phyloP scores from a whole-genome alignment of 805 yeast genomes.

The Yarrowia sp. region DNA sequence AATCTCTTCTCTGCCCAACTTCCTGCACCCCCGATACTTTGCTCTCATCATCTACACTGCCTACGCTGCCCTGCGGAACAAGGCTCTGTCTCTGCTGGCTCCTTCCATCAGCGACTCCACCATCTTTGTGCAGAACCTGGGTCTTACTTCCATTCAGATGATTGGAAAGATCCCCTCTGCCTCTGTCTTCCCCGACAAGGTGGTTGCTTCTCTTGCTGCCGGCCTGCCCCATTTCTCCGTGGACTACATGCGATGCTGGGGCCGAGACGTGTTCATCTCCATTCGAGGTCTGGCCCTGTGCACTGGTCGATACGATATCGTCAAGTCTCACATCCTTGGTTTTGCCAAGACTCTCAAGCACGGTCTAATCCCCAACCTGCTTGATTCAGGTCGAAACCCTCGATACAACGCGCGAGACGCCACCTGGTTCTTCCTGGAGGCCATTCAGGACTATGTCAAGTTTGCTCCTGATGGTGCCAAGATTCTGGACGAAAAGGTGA shows the following conservation, averaged over 20 bases:
- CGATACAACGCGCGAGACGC: constrained; percentile 97
- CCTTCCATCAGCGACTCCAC: constrained; percentile 65
- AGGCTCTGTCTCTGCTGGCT: constrained; percentile 66
- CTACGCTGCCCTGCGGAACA: constrained; percentile 78
- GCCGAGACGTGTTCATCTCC: constrained; percentile 92
- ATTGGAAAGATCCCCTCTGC: constrained; percentile 75
- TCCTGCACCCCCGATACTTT: constrained; percentile 85
- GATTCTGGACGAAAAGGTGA: constrained; percentile 73
- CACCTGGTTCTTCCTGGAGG: constrained; percentile 90
- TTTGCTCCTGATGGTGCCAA: constrained; percentile 71
- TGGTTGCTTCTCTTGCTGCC: constrained; percentile 84
- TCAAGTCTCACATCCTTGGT: constrained; percentile 78
- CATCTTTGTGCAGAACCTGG: constrained; percentile 77
- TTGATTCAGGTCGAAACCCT: constrained; percentile 93
- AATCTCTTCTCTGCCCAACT: constrained; percentile 73
- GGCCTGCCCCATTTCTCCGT: constrained; percentile 94
- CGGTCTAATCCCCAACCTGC: constrained; percentile 90
- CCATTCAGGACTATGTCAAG: constrained; percentile 80
- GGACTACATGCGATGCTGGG: constrained; percentile 98
- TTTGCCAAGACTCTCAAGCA: constrained; percentile 93
- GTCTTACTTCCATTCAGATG: constrained; percentile 87
- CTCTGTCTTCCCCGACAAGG: constrained; percentile 68
- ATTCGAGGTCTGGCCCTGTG: constrained; percentile 80
- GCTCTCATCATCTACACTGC: constrained; percentile 81
- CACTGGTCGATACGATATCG: constrained; percentile 79